Evolutionary conservation across 106 monocot genomes (phyloP).

Genomic region (Dendrobium officinale): DNA sequence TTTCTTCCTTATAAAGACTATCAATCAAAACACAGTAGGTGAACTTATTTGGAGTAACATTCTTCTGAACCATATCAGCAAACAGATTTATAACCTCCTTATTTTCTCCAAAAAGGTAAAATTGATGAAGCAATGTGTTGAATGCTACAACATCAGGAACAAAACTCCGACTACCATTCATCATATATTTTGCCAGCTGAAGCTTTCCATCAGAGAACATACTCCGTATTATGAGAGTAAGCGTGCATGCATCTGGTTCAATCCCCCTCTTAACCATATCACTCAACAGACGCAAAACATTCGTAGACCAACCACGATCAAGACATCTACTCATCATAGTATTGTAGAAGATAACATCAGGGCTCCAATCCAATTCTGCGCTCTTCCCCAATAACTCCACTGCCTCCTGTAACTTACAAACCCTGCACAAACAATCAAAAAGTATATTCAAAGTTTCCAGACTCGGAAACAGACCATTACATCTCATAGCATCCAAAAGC

Average conservation of each 20-base stretch:
- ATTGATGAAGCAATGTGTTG: slow-evolving; percentile 32
- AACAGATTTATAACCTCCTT: slow-evolving; percentile 14
- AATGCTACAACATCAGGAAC: slow-evolving; percentile 25
- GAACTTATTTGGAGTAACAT: slow-evolving; percentile 25
- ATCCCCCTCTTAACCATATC: slow-evolving; percentile 44
- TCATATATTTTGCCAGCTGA: slow-evolving; percentile 14
- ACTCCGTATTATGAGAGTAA: slow-evolving; percentile 33
- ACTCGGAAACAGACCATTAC: slow-evolving; percentile 15
- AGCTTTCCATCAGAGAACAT: slow-evolving; percentile 26
- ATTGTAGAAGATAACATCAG: slow-evolving; percentile 34
- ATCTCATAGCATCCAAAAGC: slow-evolving; percentile 15
- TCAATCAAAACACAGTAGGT: slow-evolving; percentile 31
- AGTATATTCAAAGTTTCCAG: slow-evolving; percentile 26
- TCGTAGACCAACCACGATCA: slow-evolving; percentile 6
- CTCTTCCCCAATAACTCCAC: slow-evolving; percentile 16
- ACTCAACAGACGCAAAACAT: slow-evolving; percentile 18
- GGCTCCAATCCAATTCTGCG: slow-evolving; percentile 24
- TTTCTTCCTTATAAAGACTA: slow-evolving; percentile 23
- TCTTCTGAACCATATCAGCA: slow-evolving; percentile 18
- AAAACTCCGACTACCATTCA: slow-evolving; percentile 8
- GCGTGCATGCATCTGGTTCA: slow-evolving; percentile 25
- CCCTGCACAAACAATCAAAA: slow-evolving; percentile 29
- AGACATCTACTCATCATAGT: slow-evolving; percentile 32
- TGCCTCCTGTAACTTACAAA: slow-evolving; percentile 22
- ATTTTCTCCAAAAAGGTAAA: slow-evolving; percentile 12